These are phyloP conservation scores for Amanita thiersii DNA, from an alignment of 768 basidiomycete genomes.

Conservation along the genomic window DNA sequence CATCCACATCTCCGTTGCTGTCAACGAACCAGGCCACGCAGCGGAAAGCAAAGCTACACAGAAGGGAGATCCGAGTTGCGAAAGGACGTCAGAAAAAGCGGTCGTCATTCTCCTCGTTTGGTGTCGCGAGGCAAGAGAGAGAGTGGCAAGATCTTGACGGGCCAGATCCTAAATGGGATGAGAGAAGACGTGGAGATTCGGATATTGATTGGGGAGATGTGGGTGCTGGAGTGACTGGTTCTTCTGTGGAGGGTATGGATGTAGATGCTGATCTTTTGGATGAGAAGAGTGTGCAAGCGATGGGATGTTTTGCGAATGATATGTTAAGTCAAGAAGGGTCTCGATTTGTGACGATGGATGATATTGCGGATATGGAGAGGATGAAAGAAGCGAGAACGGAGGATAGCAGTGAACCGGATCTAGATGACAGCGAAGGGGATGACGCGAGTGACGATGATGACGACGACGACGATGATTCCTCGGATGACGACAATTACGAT, in stretches of 20 bases:
- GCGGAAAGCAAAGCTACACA: constrained; percentile 18
- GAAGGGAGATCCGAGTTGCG: constrained; percentile 15
- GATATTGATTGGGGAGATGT: constrained; percentile 62
- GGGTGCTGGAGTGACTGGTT: constrained; percentile 21
- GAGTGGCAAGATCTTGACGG: constrained; percentile 31
- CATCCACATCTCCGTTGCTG: constrained; percentile 9
- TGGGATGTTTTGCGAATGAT: constrained; percentile 46
- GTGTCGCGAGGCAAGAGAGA: constrained; percentile 49
- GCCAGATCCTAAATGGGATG: constrained; percentile 32
- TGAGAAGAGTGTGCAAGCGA: constrained; percentile 34
- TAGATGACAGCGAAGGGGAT: constrained; percentile 41
- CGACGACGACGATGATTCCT: constrained; percentile 26
- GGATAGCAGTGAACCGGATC: too few relatives aligned
- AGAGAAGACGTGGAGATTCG: constrained; percentile 53
- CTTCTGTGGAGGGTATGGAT: constrained; percentile 47
- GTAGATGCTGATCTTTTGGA: constrained; percentile 45
- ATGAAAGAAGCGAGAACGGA: too few relatives aligned
- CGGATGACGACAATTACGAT: constrained; percentile 23
- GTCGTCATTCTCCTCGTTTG: constrained; percentile 35
- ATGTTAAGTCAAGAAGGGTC: constrained; percentile 37
- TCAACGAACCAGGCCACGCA: constrained; percentile 12
- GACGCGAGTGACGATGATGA: constrained; percentile 22
- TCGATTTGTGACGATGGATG: constrained; percentile 52
- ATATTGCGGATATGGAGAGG: constrained; percentile 46
- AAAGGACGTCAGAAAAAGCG: constrained; percentile 12